Base-by-base conservation (phyloP, 2,329 filamentous ascomycete species). In the Exophiala xenobiotica region DNA sequence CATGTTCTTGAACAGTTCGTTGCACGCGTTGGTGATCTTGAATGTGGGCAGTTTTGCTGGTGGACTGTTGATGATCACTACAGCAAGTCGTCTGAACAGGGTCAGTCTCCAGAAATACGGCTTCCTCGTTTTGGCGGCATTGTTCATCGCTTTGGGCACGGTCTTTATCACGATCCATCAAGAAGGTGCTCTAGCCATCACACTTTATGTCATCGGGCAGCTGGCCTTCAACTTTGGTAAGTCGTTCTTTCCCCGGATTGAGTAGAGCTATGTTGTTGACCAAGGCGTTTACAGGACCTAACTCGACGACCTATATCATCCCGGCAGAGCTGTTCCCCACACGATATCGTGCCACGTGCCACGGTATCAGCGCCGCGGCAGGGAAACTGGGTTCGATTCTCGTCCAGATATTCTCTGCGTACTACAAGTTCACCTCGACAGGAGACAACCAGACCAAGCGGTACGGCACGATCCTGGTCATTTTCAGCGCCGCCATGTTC, bases 251-350 rank as follows among this genome's bases (percentile, higher is more conserved):
- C 11, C 9, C n/a, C n/a, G n/a, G n/a, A n/a, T n/a, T n/a, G n/a
- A n/a, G n/a, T n/a, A n/a, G n/a, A n/a, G n/a, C n/a, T n/a, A n/a
- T n/a, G n/a, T n/a, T n/a, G n/a, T n/a, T n/a, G n/a, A n/a, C n/a
- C n/a, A n/a, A n/a, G n/a, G n/a, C n/a, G n/a, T n/a, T n/a, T n/a
- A 35, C 31, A 35, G 31, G 31, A 16, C 68, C 69, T 26, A 71
- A 70, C 41, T 67, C 67, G 56, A 70, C 71, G 27, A 72, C 67
- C 5, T 71, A 70, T 51, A 72, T 75, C 60, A 75, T 80, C 29
- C 75, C 78, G n/a, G 77, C 77, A 9, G 78, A 80, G 55, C 71
- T 79, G 45, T 81, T 80, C 56, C 78, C 78, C 3, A 81, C 78
- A 0, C 69, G 74, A 14, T 80, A 80, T 59, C 72, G 78, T 14